Evolutionary conservation across 495 filamentous ascomycete genomes (phyloP).

Genomic region (Podospora pseudoanserina): DNA sequence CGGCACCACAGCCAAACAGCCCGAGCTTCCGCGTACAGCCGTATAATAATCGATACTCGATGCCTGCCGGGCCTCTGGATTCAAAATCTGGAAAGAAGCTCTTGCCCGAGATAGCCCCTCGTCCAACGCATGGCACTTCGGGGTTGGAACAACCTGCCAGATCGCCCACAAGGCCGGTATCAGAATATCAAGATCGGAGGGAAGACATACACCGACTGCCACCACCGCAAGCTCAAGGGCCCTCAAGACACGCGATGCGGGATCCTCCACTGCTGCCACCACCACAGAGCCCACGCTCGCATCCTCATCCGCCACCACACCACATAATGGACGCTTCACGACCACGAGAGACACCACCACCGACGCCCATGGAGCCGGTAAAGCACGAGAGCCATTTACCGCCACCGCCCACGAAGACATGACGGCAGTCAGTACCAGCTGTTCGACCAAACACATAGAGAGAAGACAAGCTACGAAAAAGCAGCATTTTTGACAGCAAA

Average conservation of each 20-base stretch:
- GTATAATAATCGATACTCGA: neutral
- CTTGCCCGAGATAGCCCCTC: conserved; percentile 21
- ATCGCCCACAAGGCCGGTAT: conserved; percentile 7
- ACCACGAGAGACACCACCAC: conserved; percentile 16
- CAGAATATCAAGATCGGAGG: conserved; percentile 16
- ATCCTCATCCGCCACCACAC: neutral
- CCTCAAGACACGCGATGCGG: neutral
- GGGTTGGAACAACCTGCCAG: neutral
- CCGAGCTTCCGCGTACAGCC: conserved; percentile 11
- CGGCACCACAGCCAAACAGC: conserved; percentile 25
- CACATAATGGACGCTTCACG: conserved; percentile 11
- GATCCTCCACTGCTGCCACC: conserved; percentile 16
- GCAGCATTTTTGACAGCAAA: neutral
- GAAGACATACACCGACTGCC: conserved; percentile 13
- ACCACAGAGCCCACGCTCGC: conserved; percentile 21
- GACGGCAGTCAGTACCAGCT: neutral
- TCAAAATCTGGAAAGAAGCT: conserved; percentile 9
- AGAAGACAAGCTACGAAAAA: neutral
- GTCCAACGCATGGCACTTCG: conserved; percentile 9
- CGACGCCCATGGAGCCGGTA: conserved; percentile 9
- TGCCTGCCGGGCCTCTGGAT: neutral
- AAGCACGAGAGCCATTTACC: conserved; percentile 16
- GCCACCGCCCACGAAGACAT: conserved; percentile 12
- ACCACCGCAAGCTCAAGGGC: neutral
- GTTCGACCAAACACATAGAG: too few species aligned